Percentiles rank a stretch among this genome's conserved stretches.
Conservation (phyloP, 768 basidiomycete species). For the Tephrocybe rancida region DNA sequence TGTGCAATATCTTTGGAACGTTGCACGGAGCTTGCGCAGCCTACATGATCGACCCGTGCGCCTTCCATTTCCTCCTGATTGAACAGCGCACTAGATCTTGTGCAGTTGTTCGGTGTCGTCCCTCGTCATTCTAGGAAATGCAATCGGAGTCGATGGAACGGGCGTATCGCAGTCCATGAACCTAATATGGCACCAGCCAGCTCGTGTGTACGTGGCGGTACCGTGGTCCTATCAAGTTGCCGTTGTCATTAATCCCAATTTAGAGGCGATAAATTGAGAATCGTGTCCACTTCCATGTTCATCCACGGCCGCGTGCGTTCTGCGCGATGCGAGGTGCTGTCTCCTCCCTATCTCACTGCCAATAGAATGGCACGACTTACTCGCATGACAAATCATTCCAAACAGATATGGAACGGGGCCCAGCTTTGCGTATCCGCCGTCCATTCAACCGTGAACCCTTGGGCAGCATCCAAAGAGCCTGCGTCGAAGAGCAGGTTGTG, state of each 20-base stretch:
- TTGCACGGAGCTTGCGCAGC: constrained; percentile 63
- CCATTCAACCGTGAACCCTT: constrained; percentile 41
- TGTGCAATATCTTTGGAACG: constrained; percentile 50
- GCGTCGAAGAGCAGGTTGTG: constrained; percentile 13
- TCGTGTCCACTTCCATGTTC: constrained; percentile 43
- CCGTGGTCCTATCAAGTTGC: not conserved
- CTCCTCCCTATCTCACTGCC: not conserved
- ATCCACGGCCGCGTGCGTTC: constrained; percentile 43
- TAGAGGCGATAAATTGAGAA: constrained; percentile 44
- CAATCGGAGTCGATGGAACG: constrained; percentile 40
- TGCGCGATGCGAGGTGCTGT: constrained; percentile 43
- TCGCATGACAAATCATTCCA: constrained; percentile 1
- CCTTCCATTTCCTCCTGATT: not conserved
- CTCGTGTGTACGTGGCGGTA: constrained; percentile 31
- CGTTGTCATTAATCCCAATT: not conserved
- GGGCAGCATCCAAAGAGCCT: constrained; percentile 4
- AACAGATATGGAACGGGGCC: constrained; percentile 43
- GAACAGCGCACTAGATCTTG: not conserved
- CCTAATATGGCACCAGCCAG: constrained; percentile 48
- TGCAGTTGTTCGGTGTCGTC: constrained; percentile 46
- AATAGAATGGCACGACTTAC: not conserved
- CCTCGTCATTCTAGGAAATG: constrained; percentile 41
- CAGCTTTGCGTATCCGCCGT: constrained; percentile 46
- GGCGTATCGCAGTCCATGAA: constrained; percentile 56
- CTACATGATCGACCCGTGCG: constrained; percentile 57